phyloP scores from a whole-genome alignment of 148 eudicot genomes.

The Chenopodium berlandieri region DNA sequence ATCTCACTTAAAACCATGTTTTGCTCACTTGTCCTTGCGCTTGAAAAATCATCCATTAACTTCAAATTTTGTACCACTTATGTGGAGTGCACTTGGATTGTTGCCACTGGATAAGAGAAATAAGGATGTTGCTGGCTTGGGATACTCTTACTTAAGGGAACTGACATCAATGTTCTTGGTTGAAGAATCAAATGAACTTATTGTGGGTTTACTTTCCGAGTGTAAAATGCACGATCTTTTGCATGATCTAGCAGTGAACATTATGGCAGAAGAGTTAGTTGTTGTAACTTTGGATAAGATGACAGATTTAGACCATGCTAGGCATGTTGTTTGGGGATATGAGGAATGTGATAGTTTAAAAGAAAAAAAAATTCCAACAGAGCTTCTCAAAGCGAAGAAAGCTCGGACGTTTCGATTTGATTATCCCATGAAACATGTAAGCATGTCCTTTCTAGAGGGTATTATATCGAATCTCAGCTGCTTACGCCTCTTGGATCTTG shows the following conservation, averaged over 20 bases:
- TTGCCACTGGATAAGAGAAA: neutral
- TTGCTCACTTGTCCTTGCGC: slow-evolving; percentile 14
- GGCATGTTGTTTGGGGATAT: slow-evolving; percentile 29
- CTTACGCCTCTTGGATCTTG: slow-evolving; percentile 33
- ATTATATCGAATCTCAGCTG: slow-evolving; percentile 24
- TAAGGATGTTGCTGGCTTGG: neutral
- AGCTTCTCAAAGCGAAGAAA: slow-evolving; percentile 24
- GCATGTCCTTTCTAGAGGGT: slow-evolving; percentile 28
- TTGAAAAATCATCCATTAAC: neutral
- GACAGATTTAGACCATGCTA: slow-evolving; percentile 18
- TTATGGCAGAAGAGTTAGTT: slow-evolving; percentile 33
- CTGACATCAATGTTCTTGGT: slow-evolving; percentile 40
- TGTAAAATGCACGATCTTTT: slow-evolving; percentile 45
- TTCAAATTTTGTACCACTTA: neutral
- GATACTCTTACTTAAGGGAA: slow-evolving; percentile 2
- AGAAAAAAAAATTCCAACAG: slow-evolving; percentile 22
- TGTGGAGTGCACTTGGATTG: slow-evolving; percentile 31
- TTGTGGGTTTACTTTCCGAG: slow-evolving; percentile 15
- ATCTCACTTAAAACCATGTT: slow-evolving; percentile 25
- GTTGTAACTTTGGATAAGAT: slow-evolving; percentile 20
- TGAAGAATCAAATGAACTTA: slow-evolving; percentile 28
- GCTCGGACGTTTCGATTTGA: slow-evolving; percentile 31
- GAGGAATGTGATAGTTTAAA: slow-evolving; percentile 7
- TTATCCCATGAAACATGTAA: slow-evolving; percentile 10
- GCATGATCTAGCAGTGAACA: slow-evolving; percentile 42